Conservation (phyloP, 768 basidiomycete genomes). For the Tylopilus vinaceipallidus region DNA sequence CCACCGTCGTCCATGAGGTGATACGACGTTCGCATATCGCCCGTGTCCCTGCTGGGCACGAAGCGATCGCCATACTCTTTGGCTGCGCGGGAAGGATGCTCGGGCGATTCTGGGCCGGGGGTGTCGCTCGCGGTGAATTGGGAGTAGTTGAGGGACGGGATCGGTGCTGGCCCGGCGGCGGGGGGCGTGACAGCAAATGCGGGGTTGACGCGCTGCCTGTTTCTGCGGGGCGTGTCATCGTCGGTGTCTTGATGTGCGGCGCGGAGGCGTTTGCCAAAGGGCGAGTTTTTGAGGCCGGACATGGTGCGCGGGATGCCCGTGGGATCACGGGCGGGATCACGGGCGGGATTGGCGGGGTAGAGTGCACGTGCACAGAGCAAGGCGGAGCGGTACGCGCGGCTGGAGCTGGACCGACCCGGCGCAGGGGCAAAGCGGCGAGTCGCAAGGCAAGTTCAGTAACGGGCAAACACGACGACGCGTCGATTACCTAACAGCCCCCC, state of each 20-base stretch:
- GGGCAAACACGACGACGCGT: conserved; percentile 29
- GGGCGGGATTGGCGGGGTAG: not conserved
- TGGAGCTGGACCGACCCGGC: conserved; percentile 17
- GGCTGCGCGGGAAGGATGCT: conserved; percentile 30
- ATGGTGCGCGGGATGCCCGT: conserved; percentile 33
- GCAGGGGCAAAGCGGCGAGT: conserved; percentile 27
- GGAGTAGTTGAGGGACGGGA: conserved; percentile 55
- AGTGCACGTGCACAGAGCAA: not conserved
- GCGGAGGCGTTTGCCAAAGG: conserved; percentile 80
- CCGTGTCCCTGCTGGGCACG: conserved; percentile 57
- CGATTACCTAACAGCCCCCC: conserved; percentile 28
- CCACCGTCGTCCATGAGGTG: conserved; percentile 56
- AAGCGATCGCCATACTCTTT: conserved; percentile 58
- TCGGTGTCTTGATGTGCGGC: conserved; percentile 58
- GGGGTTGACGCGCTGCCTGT: conserved; percentile 49
- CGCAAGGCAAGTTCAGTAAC: conserved; percentile 13
- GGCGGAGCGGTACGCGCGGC: no score
- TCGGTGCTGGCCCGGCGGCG: conserved; percentile 38
- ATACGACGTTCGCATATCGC: conserved; percentile 61
- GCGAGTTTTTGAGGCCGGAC: conserved; percentile 81
- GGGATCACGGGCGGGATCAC: conserved; percentile 7
- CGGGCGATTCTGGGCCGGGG: conserved; percentile 42
- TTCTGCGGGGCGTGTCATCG: conserved; percentile 54
- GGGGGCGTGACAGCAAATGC: conserved; percentile 47
- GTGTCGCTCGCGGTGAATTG: conserved; percentile 52